Evolutionary conservation across 768 basidiomycete species (phyloP).

Genomic region (Naematelia aurantialba): DNA sequence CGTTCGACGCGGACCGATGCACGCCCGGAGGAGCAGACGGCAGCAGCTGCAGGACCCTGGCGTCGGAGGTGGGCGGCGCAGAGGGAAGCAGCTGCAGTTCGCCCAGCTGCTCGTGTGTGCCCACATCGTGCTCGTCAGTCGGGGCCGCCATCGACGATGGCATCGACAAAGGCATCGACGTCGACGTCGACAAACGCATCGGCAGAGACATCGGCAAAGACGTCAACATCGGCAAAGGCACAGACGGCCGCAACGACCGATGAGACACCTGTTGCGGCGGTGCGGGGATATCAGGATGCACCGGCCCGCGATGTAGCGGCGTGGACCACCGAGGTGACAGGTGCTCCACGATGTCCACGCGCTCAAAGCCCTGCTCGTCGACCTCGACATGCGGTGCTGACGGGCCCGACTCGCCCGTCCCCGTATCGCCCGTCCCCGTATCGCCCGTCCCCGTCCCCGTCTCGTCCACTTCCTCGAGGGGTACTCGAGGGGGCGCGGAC

Average conservation of each 20-base stretch:
- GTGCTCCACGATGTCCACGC: slow-evolving; percentile 10
- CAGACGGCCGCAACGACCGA: slow-evolving; percentile 4
- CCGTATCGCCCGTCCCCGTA: too few relatives aligned
- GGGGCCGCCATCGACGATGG: too few relatives aligned
- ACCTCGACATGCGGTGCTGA: slow-evolving; percentile 44
- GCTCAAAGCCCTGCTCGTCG: slow-evolving; percentile 47
- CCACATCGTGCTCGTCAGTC: slow-evolving; percentile 6
- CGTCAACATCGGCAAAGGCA: too few relatives aligned
- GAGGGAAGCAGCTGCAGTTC: slow-evolving; percentile 12
- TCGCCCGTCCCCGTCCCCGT: not conserved
- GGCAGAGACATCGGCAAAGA: not conserved
- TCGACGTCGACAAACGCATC: slow-evolving; percentile 1
- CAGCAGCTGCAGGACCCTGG: slow-evolving; percentile 5
- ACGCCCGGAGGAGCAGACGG: not conserved
- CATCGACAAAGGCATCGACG: too few relatives aligned
- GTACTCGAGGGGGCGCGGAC: slow-evolving; percentile 29
- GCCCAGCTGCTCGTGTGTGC: slow-evolving; percentile 5
- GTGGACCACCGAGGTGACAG: not conserved
- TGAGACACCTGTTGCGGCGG: not conserved
- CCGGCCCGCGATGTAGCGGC: not conserved
- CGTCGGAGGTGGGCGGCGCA: not conserved
- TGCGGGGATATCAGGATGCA: slow-evolving; percentile 1
- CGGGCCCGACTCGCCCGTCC: slow-evolving; percentile 13
- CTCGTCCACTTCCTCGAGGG: not conserved
- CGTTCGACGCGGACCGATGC: not conserved